Evolutionary conservation across 2,329 filamentous ascomycete species (phyloP), one percentile per base, ranked within the genome.

Genomic region (Epichloe sp.): DNA sequence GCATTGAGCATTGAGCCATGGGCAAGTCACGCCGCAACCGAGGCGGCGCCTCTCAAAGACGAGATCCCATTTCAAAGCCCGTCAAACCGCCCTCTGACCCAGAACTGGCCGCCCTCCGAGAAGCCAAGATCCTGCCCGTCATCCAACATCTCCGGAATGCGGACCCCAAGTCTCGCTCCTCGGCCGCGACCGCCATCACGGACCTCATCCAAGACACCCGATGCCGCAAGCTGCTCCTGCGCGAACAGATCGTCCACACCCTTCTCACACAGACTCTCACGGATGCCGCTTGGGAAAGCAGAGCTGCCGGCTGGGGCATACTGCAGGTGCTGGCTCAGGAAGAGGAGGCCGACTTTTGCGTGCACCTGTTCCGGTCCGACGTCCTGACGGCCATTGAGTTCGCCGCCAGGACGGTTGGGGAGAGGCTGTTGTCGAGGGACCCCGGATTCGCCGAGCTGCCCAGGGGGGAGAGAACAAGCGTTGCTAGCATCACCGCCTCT

Each of bases 251-350:
- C 56, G 80, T 85, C 43, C 75, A 75, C 57, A 76, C 77, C 49
- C 63, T 86, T 43, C 72, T 85, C 53, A 79, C 74, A 35, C 78
- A 84, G 68, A 83, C 79, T 34, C 66, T 85, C 51, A 80, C 79
- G 23, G 82, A 86, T 60, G 68, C 74, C 38, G 78, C 73, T 52
- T 68, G 83, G 49, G 80, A 85, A 65, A 80, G 79, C 58, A 73
- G 78, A 46, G 77, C 80, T 43, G 78, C 80, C 19, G 82, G 80
- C n/a, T 86, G 82, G 82, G 76, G 77, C 12, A 82, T 85, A 56
- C 67, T 86, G 49, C 73, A 76, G 56, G 74, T 79, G 42, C 69
- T 86, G 49, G 77, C 76, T 2, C 69, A 77, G 55, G 77, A 83
- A 59, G 82, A 85, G 62, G 81, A 83, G 57, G 69, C 76, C 12